Percentiles rank a stretch among this genome's conserved stretches.
Conservation (phyloP, 257 asterid genomes). For the Rehmannia glutinosa region DNA sequence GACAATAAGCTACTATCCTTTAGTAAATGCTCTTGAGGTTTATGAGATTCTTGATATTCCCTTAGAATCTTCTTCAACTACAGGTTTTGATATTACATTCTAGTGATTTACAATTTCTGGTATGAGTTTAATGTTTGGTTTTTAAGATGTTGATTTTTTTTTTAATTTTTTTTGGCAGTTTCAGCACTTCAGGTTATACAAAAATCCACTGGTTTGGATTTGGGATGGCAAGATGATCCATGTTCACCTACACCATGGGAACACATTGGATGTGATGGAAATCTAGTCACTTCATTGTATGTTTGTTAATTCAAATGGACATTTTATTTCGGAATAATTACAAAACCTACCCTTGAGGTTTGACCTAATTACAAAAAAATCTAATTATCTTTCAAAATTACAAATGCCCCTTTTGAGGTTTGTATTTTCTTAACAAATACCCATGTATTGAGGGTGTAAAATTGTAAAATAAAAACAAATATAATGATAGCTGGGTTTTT, state of each 20-base stretch:
- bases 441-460: no score
- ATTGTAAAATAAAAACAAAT: no score
- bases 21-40: constrained; percentile 82
- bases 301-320: constrained; percentile 15
- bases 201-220: constrained; percentile 62
- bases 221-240: constrained; percentile 92
- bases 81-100: constrained; percentile 42
- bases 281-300: constrained; percentile 78
- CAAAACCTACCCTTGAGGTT: not conserved
- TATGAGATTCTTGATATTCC: constrained; percentile 76
- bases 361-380: not conserved
- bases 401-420: not conserved
- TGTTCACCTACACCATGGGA: constrained; percentile 89
- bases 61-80: constrained; percentile 74
- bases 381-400: not conserved
- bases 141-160: not conserved
- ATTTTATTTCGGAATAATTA: not conserved
- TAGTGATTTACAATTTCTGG: not conserved
- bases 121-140: not conserved
- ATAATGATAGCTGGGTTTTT: no score
- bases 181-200: constrained; percentile 92
- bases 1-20: constrained; percentile 62
- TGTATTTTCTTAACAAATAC: not conserved
- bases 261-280: constrained; percentile 77
- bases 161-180: constrained; percentile 34